Percentiles rank a stretch among this genome's conserved stretches.
Evolutionary conservation across 23 red algal genomes (phyloP).

Genomic region (Gracilaria domingensis): DNA sequence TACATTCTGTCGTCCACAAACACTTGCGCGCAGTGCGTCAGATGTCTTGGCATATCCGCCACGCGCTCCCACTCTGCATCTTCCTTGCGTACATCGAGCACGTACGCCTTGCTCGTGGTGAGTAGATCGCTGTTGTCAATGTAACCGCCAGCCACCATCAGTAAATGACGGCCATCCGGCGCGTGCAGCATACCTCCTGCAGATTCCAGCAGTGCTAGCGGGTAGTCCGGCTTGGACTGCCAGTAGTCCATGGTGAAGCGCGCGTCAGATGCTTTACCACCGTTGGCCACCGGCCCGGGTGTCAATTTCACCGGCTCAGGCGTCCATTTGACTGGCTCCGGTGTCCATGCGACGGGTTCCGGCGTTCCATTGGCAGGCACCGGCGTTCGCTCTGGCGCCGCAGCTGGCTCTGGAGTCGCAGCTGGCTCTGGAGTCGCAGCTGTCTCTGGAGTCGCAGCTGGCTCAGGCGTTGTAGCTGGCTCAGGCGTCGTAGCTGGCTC

Average conservation of each 20-base stretch:
- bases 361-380: neutral
- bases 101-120: slow-evolving; percentile 34
- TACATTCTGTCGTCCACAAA: slow-evolving; percentile 22
- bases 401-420: too few relatives aligned
- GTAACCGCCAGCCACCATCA: slow-evolving; percentile 41
- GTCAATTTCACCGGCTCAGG: neutral
- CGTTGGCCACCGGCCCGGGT: neutral
- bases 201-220: slow-evolving; percentile 30
- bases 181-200: slow-evolving; percentile 25
- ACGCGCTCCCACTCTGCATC: slow-evolving; percentile 13
- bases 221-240: neutral
- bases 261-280: too few relatives aligned
- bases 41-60: slow-evolving; percentile 31
- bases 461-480: too few relatives aligned
- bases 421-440: too few relatives aligned
- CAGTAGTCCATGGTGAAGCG: too few relatives aligned
- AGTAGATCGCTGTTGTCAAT: slow-evolving; percentile 6
- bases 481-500: too few relatives aligned
- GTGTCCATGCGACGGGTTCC: neutral
- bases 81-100: neutral
- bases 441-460: too few relatives aligned
- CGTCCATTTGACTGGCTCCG: neutral
- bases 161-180: neutral
- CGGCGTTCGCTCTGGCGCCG: too few relatives aligned
- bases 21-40: slow-evolving; percentile 39